Evolutionary conservation across 1,284 basidiomycete genomes (phyloP).

Genomic region (Tilletia horrida): DNA sequence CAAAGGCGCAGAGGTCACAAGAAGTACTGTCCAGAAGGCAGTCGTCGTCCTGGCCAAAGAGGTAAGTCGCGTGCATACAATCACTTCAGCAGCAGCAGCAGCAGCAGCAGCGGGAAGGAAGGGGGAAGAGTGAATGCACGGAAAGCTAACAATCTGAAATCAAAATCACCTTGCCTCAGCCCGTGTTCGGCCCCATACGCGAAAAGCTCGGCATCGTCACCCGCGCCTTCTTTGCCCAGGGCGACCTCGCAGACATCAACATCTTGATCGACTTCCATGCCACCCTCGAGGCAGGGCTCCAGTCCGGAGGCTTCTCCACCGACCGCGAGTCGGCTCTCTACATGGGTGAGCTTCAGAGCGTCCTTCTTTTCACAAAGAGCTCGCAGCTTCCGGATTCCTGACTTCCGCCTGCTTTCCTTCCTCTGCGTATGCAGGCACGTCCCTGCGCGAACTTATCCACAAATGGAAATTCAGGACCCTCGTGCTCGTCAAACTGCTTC

Average conservation of each 20-base stretch:
- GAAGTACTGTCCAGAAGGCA: conserved; percentile 95
- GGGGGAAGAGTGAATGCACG: too few relatives aligned
- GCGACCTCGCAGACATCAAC: conserved; percentile 46
- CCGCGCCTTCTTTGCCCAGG: conserved; percentile 52
- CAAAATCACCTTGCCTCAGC: conserved; percentile 16
- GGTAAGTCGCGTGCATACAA: conserved; percentile 39
- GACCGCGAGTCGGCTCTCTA: conserved; percentile 61
- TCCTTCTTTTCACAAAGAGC: too few relatives aligned
- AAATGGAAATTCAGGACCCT: conserved; percentile 89
- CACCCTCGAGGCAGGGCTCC: conserved; percentile 48
- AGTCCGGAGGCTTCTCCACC: conserved; percentile 18
- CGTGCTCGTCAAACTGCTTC: conserved; percentile 87
- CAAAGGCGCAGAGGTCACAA: conserved; percentile 81
- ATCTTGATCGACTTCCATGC: conserved; percentile 54
- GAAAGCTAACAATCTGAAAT: too few relatives aligned
- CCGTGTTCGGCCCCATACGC: conserved; percentile 59
- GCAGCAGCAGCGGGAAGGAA: too few relatives aligned
- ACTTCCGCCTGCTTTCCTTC: not conserved
- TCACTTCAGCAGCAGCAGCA: too few relatives aligned
- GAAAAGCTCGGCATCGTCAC: conserved; percentile 97
- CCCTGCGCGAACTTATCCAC: conserved; percentile 84
- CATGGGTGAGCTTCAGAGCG: conserved; percentile 68
- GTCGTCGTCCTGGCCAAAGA: conserved; percentile 80
- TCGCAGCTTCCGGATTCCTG: too few relatives aligned
- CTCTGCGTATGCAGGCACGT: conserved; percentile 65